Conservation (phyloP, 2,329 filamentous ascomycete species). For the Fusarium newnesense region DNA sequence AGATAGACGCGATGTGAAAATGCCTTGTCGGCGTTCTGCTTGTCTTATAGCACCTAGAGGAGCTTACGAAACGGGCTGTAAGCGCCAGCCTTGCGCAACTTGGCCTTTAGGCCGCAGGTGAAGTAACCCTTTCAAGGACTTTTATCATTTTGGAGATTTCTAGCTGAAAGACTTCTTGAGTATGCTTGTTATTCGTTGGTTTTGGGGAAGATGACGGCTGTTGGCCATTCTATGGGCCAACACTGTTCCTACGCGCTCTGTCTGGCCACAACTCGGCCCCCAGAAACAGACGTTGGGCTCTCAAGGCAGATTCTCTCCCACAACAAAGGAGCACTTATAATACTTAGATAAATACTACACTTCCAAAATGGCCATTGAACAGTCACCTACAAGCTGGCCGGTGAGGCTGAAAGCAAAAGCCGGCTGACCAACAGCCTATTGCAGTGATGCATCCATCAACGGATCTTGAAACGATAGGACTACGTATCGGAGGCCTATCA, state of each 20-base stretch:
- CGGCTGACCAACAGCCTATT: not conserved
- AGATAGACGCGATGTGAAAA: accelerated
- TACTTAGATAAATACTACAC: accelerated
- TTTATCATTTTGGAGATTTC: not conserved
- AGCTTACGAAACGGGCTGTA: not conserved
- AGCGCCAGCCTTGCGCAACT: accelerated
- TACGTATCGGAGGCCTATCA: not conserved
- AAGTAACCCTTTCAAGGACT: not conserved
- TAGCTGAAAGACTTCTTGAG: accelerated
- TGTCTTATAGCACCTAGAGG: not conserved
- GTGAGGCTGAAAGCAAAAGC: not conserved
- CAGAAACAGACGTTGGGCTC: not conserved
- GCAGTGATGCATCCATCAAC: not conserved
- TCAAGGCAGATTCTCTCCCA: not conserved
- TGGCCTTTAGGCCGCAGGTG: not conserved
- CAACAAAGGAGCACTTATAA: accelerated
- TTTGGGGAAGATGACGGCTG: accelerated
- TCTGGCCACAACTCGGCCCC: not conserved
- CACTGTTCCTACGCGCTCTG: not conserved
- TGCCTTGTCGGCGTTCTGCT: not conserved
- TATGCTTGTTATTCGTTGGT: not conserved
- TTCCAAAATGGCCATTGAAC: not conserved
- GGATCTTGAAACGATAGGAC: not conserved
- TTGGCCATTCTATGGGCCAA: not conserved
- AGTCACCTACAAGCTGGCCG: not conserved